Percentiles rank a stretch among this genome's conserved stretches.
These are phyloP conservation scores for Gelatoporia subvermispora DNA, from an alignment of 768 basidiomycete species.

Conservation along the genomic window DNA sequence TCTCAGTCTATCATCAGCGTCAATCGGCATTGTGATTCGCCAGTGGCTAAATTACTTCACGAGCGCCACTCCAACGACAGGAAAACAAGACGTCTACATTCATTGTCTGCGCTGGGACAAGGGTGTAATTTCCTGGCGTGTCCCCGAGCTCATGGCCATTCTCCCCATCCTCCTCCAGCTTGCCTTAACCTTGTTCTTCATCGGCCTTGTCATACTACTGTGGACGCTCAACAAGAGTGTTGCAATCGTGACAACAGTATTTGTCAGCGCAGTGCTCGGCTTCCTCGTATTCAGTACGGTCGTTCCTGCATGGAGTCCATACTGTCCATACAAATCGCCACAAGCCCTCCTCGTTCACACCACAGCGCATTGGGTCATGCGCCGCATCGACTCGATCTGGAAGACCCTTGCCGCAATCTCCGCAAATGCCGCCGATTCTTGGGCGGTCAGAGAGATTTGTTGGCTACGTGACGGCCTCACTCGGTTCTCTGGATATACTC, in stretches of 20 bases:
- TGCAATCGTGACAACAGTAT: constrained; percentile 4
- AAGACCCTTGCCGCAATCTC: too few relatives aligned
- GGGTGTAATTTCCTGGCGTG: constrained; percentile 16
- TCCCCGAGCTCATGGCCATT: constrained; percentile 17
- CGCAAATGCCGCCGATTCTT: too few relatives aligned
- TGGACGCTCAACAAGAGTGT: constrained; percentile 11
- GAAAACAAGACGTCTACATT: constrained; percentile 1
- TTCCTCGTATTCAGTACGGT: constrained; percentile 8
- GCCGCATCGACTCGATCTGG: too few relatives aligned
- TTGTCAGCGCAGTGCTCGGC: constrained; percentile 1
- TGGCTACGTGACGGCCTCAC: too few relatives aligned
- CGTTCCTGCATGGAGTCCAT: not conserved
- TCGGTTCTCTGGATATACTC: too few relatives aligned
- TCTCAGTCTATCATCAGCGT: constrained; percentile 8
- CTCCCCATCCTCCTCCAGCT: constrained; percentile 10
- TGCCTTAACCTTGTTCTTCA: constrained; percentile 12
- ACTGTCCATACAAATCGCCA: constrained; percentile 6
- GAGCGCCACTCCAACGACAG: constrained; percentile 5
- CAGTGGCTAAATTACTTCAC: constrained; percentile 13
- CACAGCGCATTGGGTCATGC: too few relatives aligned
- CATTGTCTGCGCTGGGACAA: constrained; percentile 14
- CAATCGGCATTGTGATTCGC: constrained; percentile 11
- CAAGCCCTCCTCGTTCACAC: not conserved
- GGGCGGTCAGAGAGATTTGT: too few relatives aligned
- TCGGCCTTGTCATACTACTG: constrained; percentile 15